Evolutionary conservation across 768 basidiomycete genomes (phyloP).

Genomic region (Auriscalpium vulgare): DNA sequence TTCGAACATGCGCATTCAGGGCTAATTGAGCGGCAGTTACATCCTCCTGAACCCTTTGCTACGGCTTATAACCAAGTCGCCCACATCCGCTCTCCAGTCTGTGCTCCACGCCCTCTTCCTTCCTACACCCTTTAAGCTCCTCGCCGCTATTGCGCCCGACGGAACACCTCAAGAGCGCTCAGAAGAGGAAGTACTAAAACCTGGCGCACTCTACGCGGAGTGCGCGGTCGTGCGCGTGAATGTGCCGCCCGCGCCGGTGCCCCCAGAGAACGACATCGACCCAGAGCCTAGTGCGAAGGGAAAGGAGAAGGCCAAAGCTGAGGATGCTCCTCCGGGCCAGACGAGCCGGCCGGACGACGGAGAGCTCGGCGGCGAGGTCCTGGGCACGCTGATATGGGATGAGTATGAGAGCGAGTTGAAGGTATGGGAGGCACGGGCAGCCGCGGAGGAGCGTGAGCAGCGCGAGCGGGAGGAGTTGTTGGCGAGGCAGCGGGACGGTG

Average conservation of each 20-base stretch:
- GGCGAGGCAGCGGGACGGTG: background rate
- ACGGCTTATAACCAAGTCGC: conserved; percentile 61
- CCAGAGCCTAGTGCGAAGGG: conserved; percentile 14
- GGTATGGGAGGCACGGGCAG: conserved; percentile 42
- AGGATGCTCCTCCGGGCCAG: conserved; percentile 21
- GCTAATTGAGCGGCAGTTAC: conserved; percentile 39
- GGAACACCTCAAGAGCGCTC: background rate
- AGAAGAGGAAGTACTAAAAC: conserved; percentile 60
- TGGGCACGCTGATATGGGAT: conserved; percentile 72
- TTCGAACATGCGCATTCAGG: background rate
- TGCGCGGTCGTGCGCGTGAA: conserved; percentile 48
- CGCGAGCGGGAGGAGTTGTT: background rate
- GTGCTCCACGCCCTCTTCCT: conserved; percentile 79
- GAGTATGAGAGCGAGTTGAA: conserved; percentile 60
- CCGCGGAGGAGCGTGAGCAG: background rate
- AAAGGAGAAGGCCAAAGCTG: conserved; percentile 13
- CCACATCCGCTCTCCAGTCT: conserved; percentile 56
- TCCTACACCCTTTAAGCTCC: conserved; percentile 67
- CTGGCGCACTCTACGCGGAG: conserved; percentile 71
- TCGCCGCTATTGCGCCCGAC: conserved; percentile 22
- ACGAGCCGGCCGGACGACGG: conserved; percentile 45
- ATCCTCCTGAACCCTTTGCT: conserved; percentile 58
- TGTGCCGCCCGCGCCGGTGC: conserved; percentile 15
- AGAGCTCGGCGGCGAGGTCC: conserved; percentile 62
- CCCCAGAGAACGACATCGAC: conserved; percentile 13